These are phyloP conservation scores for Fraxinus anomala DNA, from an alignment of 257 asterid genomes.

Conservation along the genomic window DNA sequence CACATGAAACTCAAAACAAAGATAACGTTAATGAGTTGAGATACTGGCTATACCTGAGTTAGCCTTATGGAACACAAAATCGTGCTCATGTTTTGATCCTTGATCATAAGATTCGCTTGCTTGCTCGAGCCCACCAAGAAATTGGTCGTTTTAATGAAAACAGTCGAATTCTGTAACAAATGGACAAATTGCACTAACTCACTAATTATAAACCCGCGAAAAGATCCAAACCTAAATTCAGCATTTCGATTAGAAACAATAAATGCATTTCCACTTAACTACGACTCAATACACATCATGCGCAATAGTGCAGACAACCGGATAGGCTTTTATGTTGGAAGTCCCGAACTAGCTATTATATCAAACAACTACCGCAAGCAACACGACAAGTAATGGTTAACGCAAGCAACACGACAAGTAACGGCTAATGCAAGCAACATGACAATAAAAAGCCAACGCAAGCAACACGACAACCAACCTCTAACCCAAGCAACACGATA, in stretches of 20 bases:
- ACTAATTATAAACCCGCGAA: background rate
- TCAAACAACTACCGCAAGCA: background rate
- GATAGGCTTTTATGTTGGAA: background rate
- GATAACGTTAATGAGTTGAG: conserved; percentile 4
- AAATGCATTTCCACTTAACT: background rate
- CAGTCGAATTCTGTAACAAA: conserved; percentile 62
- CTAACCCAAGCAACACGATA: background rate
- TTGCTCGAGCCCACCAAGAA: conserved; percentile 71
- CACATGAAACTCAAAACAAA: conserved; percentile 1
- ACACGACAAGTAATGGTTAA: background rate
- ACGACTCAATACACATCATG: background rate
- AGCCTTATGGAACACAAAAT: conserved; percentile 61
- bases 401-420: background rate
- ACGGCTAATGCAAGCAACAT: background rate
- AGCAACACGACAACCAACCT: background rate
- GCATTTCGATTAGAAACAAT: background rate
- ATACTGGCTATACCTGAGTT: conserved; percentile 47
- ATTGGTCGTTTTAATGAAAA: conserved; percentile 49
- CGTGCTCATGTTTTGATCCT: conserved; percentile 54
- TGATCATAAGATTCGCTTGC: conserved; percentile 63
- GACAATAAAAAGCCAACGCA: background rate
- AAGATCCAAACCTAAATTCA: background rate
- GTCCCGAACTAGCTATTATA: background rate
- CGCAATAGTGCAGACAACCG: background rate
- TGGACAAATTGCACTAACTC: conserved; percentile 15